Conservation (phyloP, 129 eudicot species). For the Flaveria sonorensis region DNA sequence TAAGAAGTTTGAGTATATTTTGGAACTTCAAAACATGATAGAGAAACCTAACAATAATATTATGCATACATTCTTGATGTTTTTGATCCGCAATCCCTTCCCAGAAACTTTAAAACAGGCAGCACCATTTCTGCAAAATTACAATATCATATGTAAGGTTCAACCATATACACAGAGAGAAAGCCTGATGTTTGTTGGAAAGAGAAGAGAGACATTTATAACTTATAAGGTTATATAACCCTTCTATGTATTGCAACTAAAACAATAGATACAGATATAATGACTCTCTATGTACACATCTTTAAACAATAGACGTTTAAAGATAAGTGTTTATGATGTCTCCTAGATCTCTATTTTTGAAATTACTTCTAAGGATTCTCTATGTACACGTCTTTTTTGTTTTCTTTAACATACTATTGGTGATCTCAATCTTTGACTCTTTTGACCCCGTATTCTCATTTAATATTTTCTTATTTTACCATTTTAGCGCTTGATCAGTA, state of each 20-base stretch:
- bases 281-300: too few relatives aligned
- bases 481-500: background rate
- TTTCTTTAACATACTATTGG: background rate
- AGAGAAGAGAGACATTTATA: background rate
- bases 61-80: slow-evolving; percentile 8
- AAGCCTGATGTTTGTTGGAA: too few relatives aligned
- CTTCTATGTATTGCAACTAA: background rate
- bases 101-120: slow-evolving; percentile 19
- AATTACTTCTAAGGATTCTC: too few relatives aligned
- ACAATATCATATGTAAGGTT: slow-evolving; percentile 11
- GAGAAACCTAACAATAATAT: background rate
- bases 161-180: background rate
- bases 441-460: too few relatives aligned
- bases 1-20: background rate
- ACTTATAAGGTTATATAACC: background rate
- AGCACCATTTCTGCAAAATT: slow-evolving; percentile 37
- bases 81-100: slow-evolving; percentile 5
- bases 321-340: too few relatives aligned
- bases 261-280: background rate
- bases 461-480: background rate
- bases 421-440: background rate
- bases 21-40: slow-evolving; percentile 19
- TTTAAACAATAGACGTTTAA: too few relatives aligned
- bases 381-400: too few relatives aligned
- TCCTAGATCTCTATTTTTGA: too few relatives aligned